A percentile compares a stretch with the other conserved stretches of the same genome.
Evolutionary conservation across 495 filamentous ascomycete species (phyloP).

Genomic region (Glonium stellatum): DNA sequence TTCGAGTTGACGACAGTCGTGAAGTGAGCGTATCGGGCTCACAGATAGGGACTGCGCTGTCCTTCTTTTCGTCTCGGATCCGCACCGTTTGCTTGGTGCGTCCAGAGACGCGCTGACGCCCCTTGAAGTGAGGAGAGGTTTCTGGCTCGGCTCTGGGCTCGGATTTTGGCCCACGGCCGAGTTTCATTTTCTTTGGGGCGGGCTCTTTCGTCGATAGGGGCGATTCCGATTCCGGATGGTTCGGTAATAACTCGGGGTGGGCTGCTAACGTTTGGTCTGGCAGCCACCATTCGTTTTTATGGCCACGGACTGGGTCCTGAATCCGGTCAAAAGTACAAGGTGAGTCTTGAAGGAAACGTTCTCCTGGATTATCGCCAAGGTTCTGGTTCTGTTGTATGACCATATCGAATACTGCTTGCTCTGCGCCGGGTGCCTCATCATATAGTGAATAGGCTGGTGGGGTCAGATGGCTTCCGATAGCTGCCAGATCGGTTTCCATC

Average conservation of each 20-base stretch:
- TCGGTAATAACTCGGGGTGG: background rate
- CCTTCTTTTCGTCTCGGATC: conserved; percentile 3
- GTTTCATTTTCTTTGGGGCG: background rate
- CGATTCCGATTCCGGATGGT: background rate
- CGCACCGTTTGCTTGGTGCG: conserved; percentile 13
- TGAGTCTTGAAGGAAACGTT: conserved; percentile 15
- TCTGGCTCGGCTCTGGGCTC: background rate
- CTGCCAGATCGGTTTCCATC: conserved; percentile 6
- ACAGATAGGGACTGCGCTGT: conserved; percentile 12
- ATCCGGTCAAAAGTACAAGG: conserved; percentile 20
- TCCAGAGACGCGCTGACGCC: conserved; percentile 13
- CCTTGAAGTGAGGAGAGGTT: conserved; percentile 1
- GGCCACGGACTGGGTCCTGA: conserved; percentile 1
- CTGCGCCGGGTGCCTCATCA: conserved; percentile 7
- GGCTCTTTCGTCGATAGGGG: background rate
- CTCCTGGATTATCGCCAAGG: conserved; percentile 9
- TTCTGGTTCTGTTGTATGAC: conserved; percentile 7
- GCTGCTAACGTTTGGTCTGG: background rate
- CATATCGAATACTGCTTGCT: conserved; percentile 12
- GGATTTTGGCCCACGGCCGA: background rate
- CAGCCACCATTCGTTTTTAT: background rate
- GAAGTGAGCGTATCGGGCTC: conserved; percentile 1
- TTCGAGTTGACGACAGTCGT: background rate
- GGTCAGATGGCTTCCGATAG: conserved; percentile 16
- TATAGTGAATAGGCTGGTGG: conserved; percentile 15